Conservation (phyloP, 768 basidiomycete species). For the Lentinus tigrinus region DNA sequence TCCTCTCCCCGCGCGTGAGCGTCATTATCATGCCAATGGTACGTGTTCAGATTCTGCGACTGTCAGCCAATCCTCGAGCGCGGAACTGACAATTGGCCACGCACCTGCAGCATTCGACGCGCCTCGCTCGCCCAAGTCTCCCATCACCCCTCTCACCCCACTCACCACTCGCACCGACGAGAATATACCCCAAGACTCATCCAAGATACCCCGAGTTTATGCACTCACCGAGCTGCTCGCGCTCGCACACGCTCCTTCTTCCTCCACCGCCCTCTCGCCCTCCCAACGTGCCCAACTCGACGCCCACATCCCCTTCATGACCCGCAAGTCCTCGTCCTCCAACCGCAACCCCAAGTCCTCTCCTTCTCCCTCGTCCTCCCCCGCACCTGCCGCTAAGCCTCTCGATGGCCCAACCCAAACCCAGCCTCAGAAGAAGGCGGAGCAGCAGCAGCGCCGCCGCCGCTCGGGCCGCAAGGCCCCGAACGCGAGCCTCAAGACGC, state of each 20-base stretch:
- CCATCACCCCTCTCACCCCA: neutral
- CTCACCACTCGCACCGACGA: slow-evolving; percentile 3
- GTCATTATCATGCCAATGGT: neutral
- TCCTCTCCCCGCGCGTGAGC: neutral
- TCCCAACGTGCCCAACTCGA: slow-evolving; percentile 15
- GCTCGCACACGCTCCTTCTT: slow-evolving; percentile 22
- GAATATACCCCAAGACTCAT: slow-evolving; percentile 20
- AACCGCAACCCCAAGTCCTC: too few relatives aligned
- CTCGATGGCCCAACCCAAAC: neutral
- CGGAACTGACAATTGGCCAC: neutral
- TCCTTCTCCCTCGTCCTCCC: neutral
- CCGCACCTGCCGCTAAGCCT: neutral
- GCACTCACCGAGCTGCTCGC: slow-evolving; percentile 20
- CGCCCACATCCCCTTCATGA: slow-evolving; percentile 16
- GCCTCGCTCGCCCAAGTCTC: neutral
- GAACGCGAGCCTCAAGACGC: slow-evolving; percentile 4
- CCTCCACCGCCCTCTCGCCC: slow-evolving; percentile 14
- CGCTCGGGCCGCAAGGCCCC: slow-evolving; percentile 17
- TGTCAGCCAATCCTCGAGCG: neutral
- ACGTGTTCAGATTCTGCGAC: neutral
- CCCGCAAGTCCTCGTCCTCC: neutral
- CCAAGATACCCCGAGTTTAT: slow-evolving; percentile 24
- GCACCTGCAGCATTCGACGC: neutral
- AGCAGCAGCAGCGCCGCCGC: slow-evolving; percentile 11
- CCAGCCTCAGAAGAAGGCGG: neutral